phyloP scores from a whole-genome alignment of 2,329 filamentous ascomycete species.

The Sclerotinia sclerotiorum region DNA sequence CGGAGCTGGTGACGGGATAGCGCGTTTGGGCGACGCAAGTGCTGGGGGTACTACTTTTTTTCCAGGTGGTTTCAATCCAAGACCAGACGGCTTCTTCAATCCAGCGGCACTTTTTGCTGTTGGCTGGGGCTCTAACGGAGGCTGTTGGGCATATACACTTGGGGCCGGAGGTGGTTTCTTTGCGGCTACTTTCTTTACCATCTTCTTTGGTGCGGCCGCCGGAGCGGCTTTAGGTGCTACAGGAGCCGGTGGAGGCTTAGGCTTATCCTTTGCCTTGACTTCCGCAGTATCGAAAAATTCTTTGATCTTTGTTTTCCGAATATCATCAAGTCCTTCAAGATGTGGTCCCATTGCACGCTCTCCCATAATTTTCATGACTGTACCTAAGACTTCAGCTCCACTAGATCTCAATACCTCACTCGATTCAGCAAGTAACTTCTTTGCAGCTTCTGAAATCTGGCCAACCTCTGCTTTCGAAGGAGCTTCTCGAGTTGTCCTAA shows the following conservation, averaged over 20 bases:
- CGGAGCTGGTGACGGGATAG: constrained; percentile 51
- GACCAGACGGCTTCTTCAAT: constrained; percentile 54
- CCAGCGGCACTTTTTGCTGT: constrained; percentile 51
- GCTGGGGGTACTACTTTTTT: constrained; percentile 50
- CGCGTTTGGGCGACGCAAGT: constrained; percentile 50
- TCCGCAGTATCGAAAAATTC: constrained; percentile 82
- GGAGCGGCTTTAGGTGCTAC: constrained; percentile 53
- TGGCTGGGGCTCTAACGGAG: constrained; percentile 58
- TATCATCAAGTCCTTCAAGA: constrained; percentile 90
- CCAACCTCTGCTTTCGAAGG: constrained; percentile 82
- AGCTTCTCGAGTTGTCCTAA: constrained; percentile 79
- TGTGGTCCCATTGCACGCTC: constrained; percentile 94
- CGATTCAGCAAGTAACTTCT: constrained; percentile 87
- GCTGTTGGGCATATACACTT: constrained; percentile 49
- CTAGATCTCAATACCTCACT: constrained; percentile 82
- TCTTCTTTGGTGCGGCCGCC: constrained; percentile 48
- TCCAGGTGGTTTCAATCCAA: constrained; percentile 57
- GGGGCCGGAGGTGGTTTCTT: constrained; percentile 50
- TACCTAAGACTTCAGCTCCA: constrained; percentile 88
- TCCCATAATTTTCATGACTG: constrained; percentile 97
- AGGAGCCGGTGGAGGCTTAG: constrained; percentile 73
- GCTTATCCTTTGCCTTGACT: constrained; percentile 88
- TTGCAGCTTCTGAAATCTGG: constrained; percentile 81
- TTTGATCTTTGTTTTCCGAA: constrained; percentile 92
- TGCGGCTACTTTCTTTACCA: constrained; percentile 42